These are phyloP conservation scores for Periconia macrospinosa DNA, from an alignment of 2,329 filamentous ascomycete species.

Conservation along the genomic window DNA sequence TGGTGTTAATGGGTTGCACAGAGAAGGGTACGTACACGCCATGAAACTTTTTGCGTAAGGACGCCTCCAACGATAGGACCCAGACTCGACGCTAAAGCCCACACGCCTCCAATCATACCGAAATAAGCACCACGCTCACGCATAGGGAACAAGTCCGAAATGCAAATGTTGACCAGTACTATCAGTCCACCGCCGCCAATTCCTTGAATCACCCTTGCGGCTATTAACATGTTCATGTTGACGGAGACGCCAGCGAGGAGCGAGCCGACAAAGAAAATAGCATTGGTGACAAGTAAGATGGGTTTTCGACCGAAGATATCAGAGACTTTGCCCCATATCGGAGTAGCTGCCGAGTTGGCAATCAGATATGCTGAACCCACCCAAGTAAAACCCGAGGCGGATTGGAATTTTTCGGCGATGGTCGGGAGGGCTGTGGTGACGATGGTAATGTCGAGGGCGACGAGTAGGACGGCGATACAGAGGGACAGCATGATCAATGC, in stretches of 20 bases:
- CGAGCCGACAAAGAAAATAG: constrained; percentile 64
- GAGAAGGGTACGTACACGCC: constrained; percentile 50
- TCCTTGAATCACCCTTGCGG: constrained; percentile 64
- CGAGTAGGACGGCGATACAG: constrained; percentile 59
- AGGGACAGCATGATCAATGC: constrained; percentile 55
- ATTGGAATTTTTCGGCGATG: constrained; percentile 58
- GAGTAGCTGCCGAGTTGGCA: constrained; percentile 53
- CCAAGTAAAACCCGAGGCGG: constrained; percentile 56
- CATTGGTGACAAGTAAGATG: constrained; percentile 61
- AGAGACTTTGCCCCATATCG: constrained; percentile 64
- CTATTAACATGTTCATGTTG: constrained; percentile 65
- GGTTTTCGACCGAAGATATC: constrained; percentile 71
- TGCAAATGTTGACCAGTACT: constrained; percentile 65
- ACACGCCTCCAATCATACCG: constrained; percentile 66
- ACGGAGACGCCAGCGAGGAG: constrained; percentile 61
- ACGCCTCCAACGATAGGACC: constrained; percentile 69
- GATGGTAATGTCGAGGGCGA: constrained; percentile 65
- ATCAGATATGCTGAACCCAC: constrained; percentile 57
- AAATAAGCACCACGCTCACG: constrained; percentile 62
- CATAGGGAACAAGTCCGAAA: constrained; percentile 65
- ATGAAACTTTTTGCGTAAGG: constrained; percentile 64
- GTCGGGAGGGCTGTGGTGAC: constrained; percentile 65
- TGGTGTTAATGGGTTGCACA: background rate
- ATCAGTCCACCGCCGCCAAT: constrained; percentile 66
- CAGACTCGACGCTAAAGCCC: constrained; percentile 67